These are phyloP conservation scores for Cairneyella variabilis DNA, from an alignment of 495 filamentous ascomycete genomes.

Conservation along the genomic window DNA sequence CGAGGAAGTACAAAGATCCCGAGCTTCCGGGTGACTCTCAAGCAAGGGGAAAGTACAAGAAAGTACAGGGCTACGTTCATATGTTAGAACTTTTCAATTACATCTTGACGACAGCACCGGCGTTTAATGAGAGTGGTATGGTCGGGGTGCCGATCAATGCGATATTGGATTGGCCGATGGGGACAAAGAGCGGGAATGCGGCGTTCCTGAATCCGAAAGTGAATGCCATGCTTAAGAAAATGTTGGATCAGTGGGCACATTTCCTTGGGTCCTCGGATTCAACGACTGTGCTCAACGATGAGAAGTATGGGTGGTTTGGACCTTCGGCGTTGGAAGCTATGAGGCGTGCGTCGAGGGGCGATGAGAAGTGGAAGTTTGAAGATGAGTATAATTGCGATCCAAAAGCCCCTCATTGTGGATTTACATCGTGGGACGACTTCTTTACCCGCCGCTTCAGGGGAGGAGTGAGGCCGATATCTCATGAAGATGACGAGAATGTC, in stretches of 20 bases:
- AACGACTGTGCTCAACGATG: conserved; percentile 48
- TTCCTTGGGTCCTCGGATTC: conserved; percentile 56
- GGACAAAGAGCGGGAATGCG: conserved; percentile 52
- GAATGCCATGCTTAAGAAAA: conserved; percentile 62
- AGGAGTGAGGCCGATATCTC: conserved; percentile 53
- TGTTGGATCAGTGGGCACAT: conserved; percentile 64
- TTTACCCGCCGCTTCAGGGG: conserved; percentile 60
- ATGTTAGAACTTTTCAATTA: conserved; percentile 64
- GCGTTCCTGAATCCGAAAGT: conserved; percentile 65
- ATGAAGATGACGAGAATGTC: conserved; percentile 47
- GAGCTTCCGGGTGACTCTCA: conserved; percentile 41
- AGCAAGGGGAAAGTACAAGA: conserved; percentile 28
- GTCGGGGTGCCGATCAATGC: conserved; percentile 53
- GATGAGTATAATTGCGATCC: conserved; percentile 18
- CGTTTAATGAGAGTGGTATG: conserved; percentile 52
- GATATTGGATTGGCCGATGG: conserved; percentile 54
- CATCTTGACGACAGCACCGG: conserved; percentile 57
- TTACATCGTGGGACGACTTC: conserved; percentile 71
- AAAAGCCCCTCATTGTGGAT: conserved; percentile 49
- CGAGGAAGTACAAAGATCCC: conserved; percentile 57
- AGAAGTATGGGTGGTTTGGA: conserved; percentile 60
- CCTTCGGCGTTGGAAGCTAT: conserved; percentile 41
- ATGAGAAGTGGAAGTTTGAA: not conserved
- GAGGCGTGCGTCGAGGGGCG: not conserved
- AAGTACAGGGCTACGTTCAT: conserved; percentile 61